A percentile compares a stretch with the other conserved stretches of the same genome.
Conservation (phyloP, 768 basidiomycete species). For the Russula dissimulans region DNA sequence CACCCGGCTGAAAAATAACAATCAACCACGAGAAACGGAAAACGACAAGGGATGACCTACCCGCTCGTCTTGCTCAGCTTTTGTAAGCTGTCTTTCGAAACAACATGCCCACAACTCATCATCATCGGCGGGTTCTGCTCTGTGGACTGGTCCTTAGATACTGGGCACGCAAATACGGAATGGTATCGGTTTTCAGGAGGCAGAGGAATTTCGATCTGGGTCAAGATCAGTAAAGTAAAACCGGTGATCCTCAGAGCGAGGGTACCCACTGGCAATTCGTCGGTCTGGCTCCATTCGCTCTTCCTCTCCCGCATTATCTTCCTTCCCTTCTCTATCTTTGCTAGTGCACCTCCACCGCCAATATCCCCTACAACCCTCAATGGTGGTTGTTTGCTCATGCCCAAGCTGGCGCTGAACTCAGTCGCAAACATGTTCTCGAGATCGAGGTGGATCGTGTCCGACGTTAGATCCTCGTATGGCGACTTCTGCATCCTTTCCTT, state of each 20-base stretch:
- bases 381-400: slow-evolving; percentile 84
- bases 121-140: slow-evolving; percentile 95
- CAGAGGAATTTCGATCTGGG: slow-evolving; percentile 87
- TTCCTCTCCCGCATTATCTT: slow-evolving; percentile 89
- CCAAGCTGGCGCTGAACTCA: slow-evolving; percentile 81
- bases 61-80: slow-evolving; percentile 80
- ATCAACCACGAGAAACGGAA: slow-evolving; percentile 65
- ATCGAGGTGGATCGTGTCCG: slow-evolving; percentile 63
- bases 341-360: slow-evolving; percentile 84
- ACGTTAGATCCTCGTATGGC: slow-evolving; percentile 67
- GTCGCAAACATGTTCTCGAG: slow-evolving; percentile 77
- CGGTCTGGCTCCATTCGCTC: slow-evolving; percentile 84
- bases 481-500: slow-evolving; percentile 53
- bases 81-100: slow-evolving; percentile 83
- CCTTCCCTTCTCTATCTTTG: slow-evolving; percentile 88
- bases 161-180: slow-evolving; percentile 94
- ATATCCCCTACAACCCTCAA: slow-evolving; percentile 86
- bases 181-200: slow-evolving; percentile 86
- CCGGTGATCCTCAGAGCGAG: slow-evolving; percentile 12
- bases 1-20: slow-evolving; percentile 74
- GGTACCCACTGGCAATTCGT: slow-evolving; percentile 72
- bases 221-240: slow-evolving; percentile 1
- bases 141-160: slow-evolving; percentile 94
- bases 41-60: slow-evolving; percentile 28
- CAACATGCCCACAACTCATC: slow-evolving; percentile 93